Evolutionary conservation across 805 yeast genomes (phyloP).

Genomic region (Cyberlindnera saturnus): DNA sequence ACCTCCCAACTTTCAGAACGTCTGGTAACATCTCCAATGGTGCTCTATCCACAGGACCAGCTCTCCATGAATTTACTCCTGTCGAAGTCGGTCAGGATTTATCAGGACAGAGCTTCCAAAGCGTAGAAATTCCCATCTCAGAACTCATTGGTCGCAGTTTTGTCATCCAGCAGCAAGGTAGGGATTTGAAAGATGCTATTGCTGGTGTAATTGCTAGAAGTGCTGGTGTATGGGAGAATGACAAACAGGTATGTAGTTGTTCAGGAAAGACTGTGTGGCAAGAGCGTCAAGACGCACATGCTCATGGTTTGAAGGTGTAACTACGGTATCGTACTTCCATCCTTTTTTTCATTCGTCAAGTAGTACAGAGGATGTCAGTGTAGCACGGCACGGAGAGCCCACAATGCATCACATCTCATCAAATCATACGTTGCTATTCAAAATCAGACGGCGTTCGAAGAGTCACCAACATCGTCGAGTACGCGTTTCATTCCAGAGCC

Average conservation of each 20-base stretch:
- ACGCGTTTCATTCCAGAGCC: neutral
- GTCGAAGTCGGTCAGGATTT: conserved; percentile 31
- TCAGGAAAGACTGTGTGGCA: conserved; percentile 96
- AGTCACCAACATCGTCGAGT: neutral
- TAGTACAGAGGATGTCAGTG: neutral
- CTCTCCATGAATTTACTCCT: conserved; percentile 30
- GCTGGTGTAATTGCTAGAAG: conserved; percentile 92
- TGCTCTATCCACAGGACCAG: conserved; percentile 56
- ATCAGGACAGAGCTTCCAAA: conserved; percentile 41
- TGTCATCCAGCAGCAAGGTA: conserved; percentile 26
- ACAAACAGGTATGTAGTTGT: conserved; percentile 88
- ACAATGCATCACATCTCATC: no score
- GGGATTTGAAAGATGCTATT: conserved; percentile 31
- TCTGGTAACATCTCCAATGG: conserved; percentile 77
- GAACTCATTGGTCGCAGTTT: conserved; percentile 66
- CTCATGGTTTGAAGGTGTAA: conserved; percentile 42
- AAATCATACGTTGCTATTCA: no score
- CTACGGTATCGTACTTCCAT: neutral
- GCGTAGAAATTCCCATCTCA: conserved; percentile 39
- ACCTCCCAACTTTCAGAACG: conserved; percentile 61
- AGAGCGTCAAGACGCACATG: conserved; percentile 73
- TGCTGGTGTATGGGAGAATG: conserved; percentile 97
- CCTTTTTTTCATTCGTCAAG: neutral
- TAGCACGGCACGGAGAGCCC: no score
- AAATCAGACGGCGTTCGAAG: no score